phyloP scores from a whole-genome alignment of 1,139 yeast species.

The Candida dubliniensis region DNA sequence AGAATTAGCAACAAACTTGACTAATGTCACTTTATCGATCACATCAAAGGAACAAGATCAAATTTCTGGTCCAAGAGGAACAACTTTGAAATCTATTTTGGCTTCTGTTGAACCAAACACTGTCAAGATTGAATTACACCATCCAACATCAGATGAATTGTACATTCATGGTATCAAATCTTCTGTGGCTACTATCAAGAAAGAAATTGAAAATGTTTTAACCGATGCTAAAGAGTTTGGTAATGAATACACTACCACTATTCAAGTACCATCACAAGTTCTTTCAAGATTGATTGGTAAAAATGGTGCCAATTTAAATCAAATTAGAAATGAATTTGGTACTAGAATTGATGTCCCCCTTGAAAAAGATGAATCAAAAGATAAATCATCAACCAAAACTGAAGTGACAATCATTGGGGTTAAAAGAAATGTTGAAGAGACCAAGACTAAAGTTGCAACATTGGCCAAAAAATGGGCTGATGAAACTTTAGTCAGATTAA shows the following conservation, averaged over 20 bases:
- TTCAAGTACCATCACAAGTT: constrained; percentile 64
- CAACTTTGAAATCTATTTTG: constrained; percentile 55
- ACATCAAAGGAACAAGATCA: constrained; percentile 57
- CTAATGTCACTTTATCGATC: constrained; percentile 51
- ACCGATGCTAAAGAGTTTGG: constrained; percentile 66
- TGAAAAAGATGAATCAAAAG: constrained; percentile 27
- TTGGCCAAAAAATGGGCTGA: constrained; percentile 82
- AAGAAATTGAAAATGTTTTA: constrained; percentile 54
- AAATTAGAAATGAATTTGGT: constrained; percentile 74
- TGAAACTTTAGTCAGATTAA: constrained; percentile 63
- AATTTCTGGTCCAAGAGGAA: constrained; percentile 56
- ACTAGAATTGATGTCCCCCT: constrained; percentile 67
- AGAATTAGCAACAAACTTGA: constrained; percentile 55
- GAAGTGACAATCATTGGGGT: constrained; percentile 70
- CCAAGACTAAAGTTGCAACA: constrained; percentile 57
- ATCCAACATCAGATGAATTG: constrained; percentile 53
- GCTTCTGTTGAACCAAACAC: constrained; percentile 38
- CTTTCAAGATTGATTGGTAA: constrained; percentile 87
- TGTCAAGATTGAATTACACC: constrained; percentile 44
- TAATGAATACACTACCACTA: constrained; percentile 54
- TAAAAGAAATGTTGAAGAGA: constrained; percentile 76
- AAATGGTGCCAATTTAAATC: constrained; percentile 72
- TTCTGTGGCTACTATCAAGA: constrained; percentile 54
- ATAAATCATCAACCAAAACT: constrained; percentile 50
- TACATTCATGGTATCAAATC: constrained; percentile 60